Evolutionary conservation across 495 filamentous ascomycete species (phyloP).

Genomic region (Ascobolus immersus): DNA sequence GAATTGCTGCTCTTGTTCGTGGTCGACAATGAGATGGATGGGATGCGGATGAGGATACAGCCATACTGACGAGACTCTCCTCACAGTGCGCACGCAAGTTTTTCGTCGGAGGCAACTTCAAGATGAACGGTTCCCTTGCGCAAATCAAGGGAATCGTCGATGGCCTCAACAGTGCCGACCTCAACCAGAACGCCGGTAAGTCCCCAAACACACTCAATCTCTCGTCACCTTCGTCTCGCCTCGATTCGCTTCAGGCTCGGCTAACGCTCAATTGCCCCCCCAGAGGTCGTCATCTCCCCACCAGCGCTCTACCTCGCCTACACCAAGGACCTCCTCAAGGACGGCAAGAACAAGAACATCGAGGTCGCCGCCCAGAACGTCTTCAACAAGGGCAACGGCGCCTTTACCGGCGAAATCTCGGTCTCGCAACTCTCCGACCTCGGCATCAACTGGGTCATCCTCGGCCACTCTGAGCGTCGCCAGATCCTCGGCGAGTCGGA

Average conservation of each 20-base stretch:
- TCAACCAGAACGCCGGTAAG: slow-evolving; percentile 42
- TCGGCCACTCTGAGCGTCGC: slow-evolving; percentile 83
- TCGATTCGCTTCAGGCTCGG: not conserved
- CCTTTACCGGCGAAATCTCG: slow-evolving; percentile 90
- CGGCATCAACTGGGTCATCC: slow-evolving; percentile 64
- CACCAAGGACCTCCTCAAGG: slow-evolving; percentile 41
- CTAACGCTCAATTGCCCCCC: slow-evolving; percentile 4
- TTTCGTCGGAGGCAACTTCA: slow-evolving; percentile 99
- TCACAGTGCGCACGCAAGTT: slow-evolving; percentile 93
- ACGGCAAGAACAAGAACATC: slow-evolving; percentile 29
- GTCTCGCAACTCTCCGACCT: slow-evolving; percentile 71
- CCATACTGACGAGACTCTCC: no score
- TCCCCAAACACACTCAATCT: not conserved
- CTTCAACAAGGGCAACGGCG: slow-evolving; percentile 86
- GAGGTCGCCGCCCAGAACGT: slow-evolving; percentile 85
- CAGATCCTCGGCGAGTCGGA: slow-evolving; percentile 66
- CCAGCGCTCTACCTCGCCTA: slow-evolving; percentile 75
- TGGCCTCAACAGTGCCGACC: slow-evolving; percentile 54
- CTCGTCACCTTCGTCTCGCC: slow-evolving; percentile 1
- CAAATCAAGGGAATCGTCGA: slow-evolving; percentile 69
- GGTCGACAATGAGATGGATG: no score
- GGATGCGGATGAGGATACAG: no score
- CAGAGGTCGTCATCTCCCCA: slow-evolving; percentile 85
- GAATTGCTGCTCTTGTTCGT: no score
- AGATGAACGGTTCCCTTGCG: slow-evolving; percentile 88